phyloP scores from a whole-genome alignment of 2,329 filamentous ascomycete species.

The Westerdykella aurantiaca region DNA sequence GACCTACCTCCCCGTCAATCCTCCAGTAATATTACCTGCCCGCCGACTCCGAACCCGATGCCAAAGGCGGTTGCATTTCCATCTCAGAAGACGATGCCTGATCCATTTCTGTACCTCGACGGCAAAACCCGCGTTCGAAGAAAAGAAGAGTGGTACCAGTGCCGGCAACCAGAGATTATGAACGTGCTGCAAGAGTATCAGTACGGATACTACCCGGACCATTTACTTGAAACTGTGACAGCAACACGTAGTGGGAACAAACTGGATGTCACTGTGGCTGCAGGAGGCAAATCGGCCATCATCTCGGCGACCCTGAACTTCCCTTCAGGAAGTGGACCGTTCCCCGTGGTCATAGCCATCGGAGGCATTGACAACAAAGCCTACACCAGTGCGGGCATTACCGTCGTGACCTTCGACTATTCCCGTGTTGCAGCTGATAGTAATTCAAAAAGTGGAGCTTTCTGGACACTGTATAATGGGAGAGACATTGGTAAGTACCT shows the following conservation, averaged over 20 bases:
- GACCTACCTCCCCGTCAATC: constrained; percentile 15
- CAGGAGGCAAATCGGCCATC: constrained; percentile 41
- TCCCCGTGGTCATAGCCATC: constrained; percentile 45
- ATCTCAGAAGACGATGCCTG: constrained; percentile 34
- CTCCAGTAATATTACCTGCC: constrained; percentile 19
- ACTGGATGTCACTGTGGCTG: constrained; percentile 41
- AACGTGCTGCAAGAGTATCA: constrained; percentile 49
- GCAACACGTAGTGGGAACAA: constrained; percentile 45
- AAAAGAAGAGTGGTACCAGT: constrained; percentile 46
- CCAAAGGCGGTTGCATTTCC: constrained; percentile 20
- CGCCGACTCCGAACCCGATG: constrained; percentile 21
- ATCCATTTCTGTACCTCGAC: constrained; percentile 44
- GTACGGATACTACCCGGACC: constrained; percentile 49
- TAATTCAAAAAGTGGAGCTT: constrained; percentile 46
- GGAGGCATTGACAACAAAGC: constrained; percentile 47
- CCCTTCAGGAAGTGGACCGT: constrained; percentile 40
- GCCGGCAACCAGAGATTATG: constrained; percentile 48
- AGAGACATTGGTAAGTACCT: constrained; percentile 42
- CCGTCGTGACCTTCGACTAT: constrained; percentile 48
- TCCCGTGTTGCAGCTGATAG: constrained; percentile 46
- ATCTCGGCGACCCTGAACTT: constrained; percentile 43
- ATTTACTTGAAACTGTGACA: constrained; percentile 43
- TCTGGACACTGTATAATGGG: constrained; percentile 48
- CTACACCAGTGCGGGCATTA: constrained; percentile 45
- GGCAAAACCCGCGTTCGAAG: constrained; percentile 42